Conservation (phyloP, 192 early-diverging fungal genomes). For the Podila clonocystis region DNA sequence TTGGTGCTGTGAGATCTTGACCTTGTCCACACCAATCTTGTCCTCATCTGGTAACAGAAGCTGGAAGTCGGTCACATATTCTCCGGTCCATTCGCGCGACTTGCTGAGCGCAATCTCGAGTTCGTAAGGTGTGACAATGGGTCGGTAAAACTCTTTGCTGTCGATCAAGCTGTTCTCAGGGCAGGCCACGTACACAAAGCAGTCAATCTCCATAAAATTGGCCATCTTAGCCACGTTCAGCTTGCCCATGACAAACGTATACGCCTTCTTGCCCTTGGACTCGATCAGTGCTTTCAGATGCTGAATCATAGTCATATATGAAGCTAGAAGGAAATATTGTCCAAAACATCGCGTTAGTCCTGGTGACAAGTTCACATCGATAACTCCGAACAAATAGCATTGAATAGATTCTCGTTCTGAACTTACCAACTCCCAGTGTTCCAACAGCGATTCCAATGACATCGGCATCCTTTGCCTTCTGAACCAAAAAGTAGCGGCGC, state of each 20-base stretch:
- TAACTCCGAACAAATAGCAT: too few relatives aligned
- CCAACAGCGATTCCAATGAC: constrained; percentile 96
- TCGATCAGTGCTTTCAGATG: constrained; percentile 81
- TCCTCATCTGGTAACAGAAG: constrained; percentile 62
- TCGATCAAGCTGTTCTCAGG: constrained; percentile 96
- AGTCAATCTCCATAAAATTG: constrained; percentile 96
- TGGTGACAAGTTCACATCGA: too few relatives aligned
- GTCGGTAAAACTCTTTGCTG: constrained; percentile 88
- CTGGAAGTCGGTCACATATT: constrained; percentile 77
- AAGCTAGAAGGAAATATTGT: constrained; percentile 52
- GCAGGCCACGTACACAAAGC: constrained; percentile 92
- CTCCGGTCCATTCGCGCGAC: constrained; percentile 74
- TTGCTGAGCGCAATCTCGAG: constrained; percentile 81
- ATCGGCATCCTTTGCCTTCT: constrained; percentile 92
- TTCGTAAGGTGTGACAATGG: constrained; percentile 95
- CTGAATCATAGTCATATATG: constrained; percentile 86
- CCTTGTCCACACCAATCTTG: constrained; percentile 42
- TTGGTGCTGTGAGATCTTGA: constrained; percentile 39
- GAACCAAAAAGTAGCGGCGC: constrained; percentile 79
- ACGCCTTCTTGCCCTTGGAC: constrained; percentile 79
- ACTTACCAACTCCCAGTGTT: constrained; percentile 90
- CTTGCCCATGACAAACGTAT: constrained; percentile 93
- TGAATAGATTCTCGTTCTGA: neutral
- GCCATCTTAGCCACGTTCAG: constrained; percentile 96
- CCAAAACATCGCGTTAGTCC: neutral